Evolutionary conservation across 164 flowering plant genomes (phyloP).

Genomic region (Umbellularia californica): DNA sequence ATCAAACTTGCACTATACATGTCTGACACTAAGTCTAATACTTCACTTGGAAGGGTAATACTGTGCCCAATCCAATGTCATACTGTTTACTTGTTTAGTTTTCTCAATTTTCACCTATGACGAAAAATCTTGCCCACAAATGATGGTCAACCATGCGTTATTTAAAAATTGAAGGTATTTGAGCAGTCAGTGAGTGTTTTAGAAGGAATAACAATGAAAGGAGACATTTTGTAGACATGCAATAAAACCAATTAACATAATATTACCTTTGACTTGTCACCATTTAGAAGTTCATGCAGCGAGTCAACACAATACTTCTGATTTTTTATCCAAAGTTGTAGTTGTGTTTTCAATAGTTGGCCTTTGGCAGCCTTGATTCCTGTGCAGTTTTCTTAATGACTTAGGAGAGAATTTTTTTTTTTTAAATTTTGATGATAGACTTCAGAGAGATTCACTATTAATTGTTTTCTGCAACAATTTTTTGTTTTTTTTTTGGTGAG

Average conservation of each 20-base stretch:
- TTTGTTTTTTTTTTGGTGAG: no score
- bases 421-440: no score
- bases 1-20: neutral
- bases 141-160: neutral
- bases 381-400: no score
- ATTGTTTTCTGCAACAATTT: no score
- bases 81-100: neutral
- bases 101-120: neutral
- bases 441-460: no score
- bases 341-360: neutral
- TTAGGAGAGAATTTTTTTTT: no score
- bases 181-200: neutral
- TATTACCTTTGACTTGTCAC: no score
- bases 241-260: no score
- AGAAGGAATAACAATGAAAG: neutral
- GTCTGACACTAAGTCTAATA: no score
- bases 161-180: neutral
- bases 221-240: no score
- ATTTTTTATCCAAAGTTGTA: neutral
- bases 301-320: neutral
- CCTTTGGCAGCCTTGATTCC: neutral
- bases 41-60: neutral
- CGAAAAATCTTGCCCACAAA: neutral
- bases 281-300: neutral
- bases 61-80: neutral